Conservation (phyloP, 352 stramenopile genomes). For the Globisporangium iwayamae region DNA sequence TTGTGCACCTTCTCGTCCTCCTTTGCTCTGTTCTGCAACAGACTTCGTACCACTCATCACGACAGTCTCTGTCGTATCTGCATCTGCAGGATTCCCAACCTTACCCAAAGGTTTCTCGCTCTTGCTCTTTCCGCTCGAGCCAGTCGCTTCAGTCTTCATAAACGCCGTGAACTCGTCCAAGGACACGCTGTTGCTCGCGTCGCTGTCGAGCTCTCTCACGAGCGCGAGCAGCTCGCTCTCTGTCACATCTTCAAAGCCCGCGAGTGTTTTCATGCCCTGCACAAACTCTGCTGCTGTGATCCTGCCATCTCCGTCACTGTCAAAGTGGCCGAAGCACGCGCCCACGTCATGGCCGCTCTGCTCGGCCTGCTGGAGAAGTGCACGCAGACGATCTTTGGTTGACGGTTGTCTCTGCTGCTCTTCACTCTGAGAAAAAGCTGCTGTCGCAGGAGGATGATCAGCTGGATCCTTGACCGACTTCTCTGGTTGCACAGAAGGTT, state of each 20-base stretch:
- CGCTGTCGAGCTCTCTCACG: constrained; percentile 38
- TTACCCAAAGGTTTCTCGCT: neutral
- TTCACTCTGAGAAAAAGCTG: neutral
- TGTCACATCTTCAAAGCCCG: constrained; percentile 38
- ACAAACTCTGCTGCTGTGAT: constrained; percentile 60
- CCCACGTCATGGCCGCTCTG: constrained; percentile 42
- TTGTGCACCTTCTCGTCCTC: neutral
- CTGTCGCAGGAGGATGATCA: neutral
- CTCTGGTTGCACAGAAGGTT: neutral
- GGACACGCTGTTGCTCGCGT: constrained; percentile 51
- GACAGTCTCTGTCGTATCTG: neutral
- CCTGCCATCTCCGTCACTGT: constrained; percentile 53
- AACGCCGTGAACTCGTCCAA: constrained; percentile 59
- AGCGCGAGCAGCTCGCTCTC: constrained; percentile 38
- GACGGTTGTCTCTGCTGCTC: neutral
- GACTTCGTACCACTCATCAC: neutral
- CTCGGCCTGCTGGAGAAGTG: constrained; percentile 35
- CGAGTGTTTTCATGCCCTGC: constrained; percentile 41
- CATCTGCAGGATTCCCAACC: neutral
- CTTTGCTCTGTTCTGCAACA: neutral
- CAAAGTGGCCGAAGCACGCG: constrained; percentile 69
- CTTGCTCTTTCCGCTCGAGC: neutral
- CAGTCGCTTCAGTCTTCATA: constrained; percentile 13
- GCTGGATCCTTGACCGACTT: neutral
- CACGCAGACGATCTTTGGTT: constrained; percentile 14